Conservation (phyloP, 208 protist species). For the Trichomonas vaginalis region DNA sequence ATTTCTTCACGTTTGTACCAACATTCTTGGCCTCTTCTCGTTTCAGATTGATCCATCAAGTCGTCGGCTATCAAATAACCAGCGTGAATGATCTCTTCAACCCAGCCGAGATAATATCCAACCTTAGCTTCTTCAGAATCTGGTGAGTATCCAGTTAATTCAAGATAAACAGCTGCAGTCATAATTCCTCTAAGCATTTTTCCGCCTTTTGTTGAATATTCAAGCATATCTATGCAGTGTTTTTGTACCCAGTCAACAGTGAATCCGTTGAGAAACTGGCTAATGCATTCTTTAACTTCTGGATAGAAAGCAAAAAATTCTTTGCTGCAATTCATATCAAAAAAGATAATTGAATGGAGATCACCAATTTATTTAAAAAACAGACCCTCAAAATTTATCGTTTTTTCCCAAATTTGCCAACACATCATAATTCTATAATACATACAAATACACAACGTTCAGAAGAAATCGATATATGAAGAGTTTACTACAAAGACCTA, state of each 20-base stretch:
- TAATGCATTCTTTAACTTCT: neutral
- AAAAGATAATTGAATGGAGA: no score
- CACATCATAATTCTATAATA: no score
- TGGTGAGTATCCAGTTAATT: neutral
- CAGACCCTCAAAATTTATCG: no score
- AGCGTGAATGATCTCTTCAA: constrained; percentile 30
- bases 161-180: neutral
- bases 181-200: neutral
- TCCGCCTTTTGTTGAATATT: neutral
- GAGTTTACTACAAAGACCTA: no score
- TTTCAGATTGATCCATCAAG: constrained; percentile 46
- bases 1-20: constrained; percentile 42
- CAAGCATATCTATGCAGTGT: neutral
- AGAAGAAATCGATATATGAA: no score
- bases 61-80: constrained; percentile 50
- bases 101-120: neutral
- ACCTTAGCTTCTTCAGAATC: neutral
- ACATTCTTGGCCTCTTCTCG: constrained; percentile 41
- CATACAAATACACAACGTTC: no score
- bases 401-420: no score
- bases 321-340: no score
- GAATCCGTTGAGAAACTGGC: neutral
- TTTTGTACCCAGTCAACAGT: neutral
- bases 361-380: no score
- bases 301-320: neutral